Evolutionary conservation across 768 basidiomycete species (phyloP).

Genomic region (Cubamyces lactineus): DNA sequence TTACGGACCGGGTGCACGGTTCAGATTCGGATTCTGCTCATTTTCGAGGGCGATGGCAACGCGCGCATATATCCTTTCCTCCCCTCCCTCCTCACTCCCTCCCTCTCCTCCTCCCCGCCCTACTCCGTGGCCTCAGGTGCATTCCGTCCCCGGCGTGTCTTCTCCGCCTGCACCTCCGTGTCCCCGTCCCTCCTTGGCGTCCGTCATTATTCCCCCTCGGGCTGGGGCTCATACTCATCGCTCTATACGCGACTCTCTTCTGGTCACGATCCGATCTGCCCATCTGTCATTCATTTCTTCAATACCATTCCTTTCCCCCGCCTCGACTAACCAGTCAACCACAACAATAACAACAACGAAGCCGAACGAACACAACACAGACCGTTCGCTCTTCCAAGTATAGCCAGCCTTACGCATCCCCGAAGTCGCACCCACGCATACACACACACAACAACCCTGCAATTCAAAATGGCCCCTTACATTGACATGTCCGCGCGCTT

Average conservation of each 20-base stretch:
- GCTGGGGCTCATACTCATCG: not conserved
- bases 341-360: not conserved
- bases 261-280: constrained; percentile 4
- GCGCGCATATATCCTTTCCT: constrained; percentile 2
- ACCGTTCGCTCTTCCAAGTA: too few species aligned
- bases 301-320: constrained; percentile 3
- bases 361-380: too few species aligned
- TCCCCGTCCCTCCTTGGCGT: not conserved
- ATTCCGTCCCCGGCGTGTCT: not conserved
- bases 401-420: not conserved
- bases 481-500: constrained; percentile 3
- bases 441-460: not conserved
- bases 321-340: not conserved
- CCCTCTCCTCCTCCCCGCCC: not conserved
- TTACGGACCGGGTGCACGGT: constrained; percentile 9
- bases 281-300: constrained; percentile 14
- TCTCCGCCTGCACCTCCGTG: not conserved
- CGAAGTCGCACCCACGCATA: not conserved
- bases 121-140: not conserved
- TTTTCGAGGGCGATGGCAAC: constrained; percentile 16
- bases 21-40: not conserved
- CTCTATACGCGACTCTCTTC: not conserved
- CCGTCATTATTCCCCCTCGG: not conserved
- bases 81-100: not conserved
- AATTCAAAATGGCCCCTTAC: constrained; percentile 38